Percentiles rank a stretch among this genome's conserved stretches.
These are phyloP conservation scores for Hymenoscyphus albidus DNA, from an alignment of 2,329 filamentous ascomycete genomes.

Conservation along the genomic window DNA sequence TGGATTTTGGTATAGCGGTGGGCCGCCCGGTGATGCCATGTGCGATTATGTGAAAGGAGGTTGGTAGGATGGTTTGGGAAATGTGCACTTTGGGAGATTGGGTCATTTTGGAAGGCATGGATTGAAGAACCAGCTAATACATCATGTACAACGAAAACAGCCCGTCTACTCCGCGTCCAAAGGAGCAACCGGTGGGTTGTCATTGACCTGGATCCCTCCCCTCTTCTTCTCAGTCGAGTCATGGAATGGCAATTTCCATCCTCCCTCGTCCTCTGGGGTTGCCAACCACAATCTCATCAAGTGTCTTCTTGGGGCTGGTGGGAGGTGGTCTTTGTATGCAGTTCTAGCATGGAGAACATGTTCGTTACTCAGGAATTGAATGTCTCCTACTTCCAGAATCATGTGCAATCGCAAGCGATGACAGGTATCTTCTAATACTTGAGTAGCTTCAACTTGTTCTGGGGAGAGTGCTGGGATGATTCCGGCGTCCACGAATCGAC, in stretches of 20 bases:
- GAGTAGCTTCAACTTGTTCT: constrained; percentile 64
- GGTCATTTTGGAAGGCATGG: constrained; percentile 4
- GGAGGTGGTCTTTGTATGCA: constrained; percentile 68
- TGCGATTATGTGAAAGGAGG: constrained; percentile 2
- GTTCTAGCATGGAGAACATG: constrained; percentile 81
- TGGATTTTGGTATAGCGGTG: neutral
- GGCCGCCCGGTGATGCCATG: neutral
- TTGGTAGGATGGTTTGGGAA: neutral
- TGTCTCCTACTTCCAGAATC: constrained; percentile 81
- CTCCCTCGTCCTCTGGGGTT: constrained; percentile 76
- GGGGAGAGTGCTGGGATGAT: constrained; percentile 68
- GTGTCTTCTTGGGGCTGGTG: constrained; percentile 68
- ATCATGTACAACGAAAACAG: neutral
- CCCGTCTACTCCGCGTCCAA: constrained; percentile 68
- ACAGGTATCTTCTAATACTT: constrained; percentile 73
- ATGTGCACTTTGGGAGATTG: neutral
- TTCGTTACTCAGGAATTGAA: constrained; percentile 79
- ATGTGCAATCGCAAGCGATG: constrained; percentile 73
- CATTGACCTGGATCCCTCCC: constrained; percentile 82
- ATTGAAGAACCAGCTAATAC: constrained; percentile 2
- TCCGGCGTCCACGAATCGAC: constrained; percentile 68
- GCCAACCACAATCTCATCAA: constrained; percentile 82
- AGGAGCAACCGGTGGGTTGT: constrained; percentile 69
- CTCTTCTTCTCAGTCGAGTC: constrained; percentile 82
- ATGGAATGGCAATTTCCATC: constrained; percentile 79